These are phyloP conservation scores for Selaginella tamariscina DNA, from an alignment of 75 land plant species.

Conservation along the genomic window DNA sequence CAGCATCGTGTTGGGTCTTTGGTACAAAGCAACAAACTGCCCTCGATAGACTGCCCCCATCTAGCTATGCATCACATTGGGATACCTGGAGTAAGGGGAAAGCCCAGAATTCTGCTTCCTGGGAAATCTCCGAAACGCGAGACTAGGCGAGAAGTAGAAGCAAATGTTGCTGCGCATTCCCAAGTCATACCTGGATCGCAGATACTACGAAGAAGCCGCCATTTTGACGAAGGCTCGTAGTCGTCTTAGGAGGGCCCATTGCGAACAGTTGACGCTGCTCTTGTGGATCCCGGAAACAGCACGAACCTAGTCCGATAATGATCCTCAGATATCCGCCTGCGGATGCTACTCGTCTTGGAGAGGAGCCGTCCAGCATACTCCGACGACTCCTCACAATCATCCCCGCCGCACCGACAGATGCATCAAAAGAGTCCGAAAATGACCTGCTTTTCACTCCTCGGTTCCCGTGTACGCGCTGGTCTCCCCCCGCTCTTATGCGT, in stretches of 20 bases:
- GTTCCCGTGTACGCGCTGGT: neutral
- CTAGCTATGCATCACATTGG: too few species aligned
- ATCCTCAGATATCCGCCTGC: neutral
- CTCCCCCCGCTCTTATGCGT: neutral
- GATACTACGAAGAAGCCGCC: neutral
- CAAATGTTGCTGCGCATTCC: too few species aligned
- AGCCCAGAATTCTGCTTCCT: too few species aligned
- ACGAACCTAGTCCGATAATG: too few species aligned
- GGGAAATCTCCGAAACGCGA: too few species aligned
- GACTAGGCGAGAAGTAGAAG: too few species aligned
- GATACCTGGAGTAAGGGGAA: too few species aligned
- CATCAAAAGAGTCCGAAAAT: neutral
- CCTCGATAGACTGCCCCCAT: neutral
- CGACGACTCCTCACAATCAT: neutral
- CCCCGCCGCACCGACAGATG: neutral
- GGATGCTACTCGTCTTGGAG: too few species aligned
- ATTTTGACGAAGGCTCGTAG: neutral
- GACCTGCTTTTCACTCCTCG: neutral
- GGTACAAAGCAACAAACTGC: neutral
- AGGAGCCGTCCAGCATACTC: neutral
- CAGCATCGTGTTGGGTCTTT: slow-evolving; percentile 14
- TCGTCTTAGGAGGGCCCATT: neutral
- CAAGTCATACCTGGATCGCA: neutral
- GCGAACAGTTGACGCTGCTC: too few species aligned
- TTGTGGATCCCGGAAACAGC: neutral